Percentiles rank a stretch among this genome's conserved stretches.
Evolutionary conservation across 1,139 yeast genomes (phyloP).

Genomic region (Yamadazyma sp.): DNA sequence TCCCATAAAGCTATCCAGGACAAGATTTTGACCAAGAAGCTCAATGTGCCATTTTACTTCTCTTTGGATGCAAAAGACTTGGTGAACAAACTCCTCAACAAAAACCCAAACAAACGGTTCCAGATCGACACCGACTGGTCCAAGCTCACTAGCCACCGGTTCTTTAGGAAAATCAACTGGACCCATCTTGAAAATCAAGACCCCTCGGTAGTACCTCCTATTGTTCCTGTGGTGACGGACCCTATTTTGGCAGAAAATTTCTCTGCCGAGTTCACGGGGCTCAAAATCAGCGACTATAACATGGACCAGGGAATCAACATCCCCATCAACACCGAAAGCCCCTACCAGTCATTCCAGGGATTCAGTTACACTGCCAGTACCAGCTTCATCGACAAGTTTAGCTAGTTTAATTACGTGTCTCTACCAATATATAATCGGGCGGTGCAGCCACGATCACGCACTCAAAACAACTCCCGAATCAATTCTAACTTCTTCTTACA

Average conservation of each 20-base stretch:
- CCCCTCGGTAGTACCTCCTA: conserved; percentile 24
- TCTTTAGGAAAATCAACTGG: conserved; percentile 35
- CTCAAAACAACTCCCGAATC: conserved; percentile 3
- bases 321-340: conserved; percentile 9
- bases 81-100: conserved; percentile 64
- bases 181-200: conserved; percentile 22
- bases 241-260: conserved; percentile 37
- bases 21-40: conserved; percentile 69
- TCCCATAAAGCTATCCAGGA: conserved; percentile 76
- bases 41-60: conserved; percentile 73
- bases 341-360: conserved; percentile 21
- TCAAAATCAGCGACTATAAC: conserved; percentile 25
- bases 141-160: conserved; percentile 25
- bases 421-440: neutral
- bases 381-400: conserved; percentile 20
- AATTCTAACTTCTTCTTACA: neutral
- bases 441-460: neutral
- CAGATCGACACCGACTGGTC: conserved; percentile 56
- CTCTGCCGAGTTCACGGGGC: conserved; percentile 28
- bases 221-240: conserved; percentile 34
- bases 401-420: conserved; percentile 1
- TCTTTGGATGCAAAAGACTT: conserved; percentile 82
- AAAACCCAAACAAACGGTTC: conserved; percentile 70
- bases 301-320: conserved; percentile 14
- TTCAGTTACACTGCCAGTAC: conserved; percentile 32